phyloP scores from a whole-genome alignment of 495 filamentous ascomycete species.

The Glarea lozoyensis region DNA sequence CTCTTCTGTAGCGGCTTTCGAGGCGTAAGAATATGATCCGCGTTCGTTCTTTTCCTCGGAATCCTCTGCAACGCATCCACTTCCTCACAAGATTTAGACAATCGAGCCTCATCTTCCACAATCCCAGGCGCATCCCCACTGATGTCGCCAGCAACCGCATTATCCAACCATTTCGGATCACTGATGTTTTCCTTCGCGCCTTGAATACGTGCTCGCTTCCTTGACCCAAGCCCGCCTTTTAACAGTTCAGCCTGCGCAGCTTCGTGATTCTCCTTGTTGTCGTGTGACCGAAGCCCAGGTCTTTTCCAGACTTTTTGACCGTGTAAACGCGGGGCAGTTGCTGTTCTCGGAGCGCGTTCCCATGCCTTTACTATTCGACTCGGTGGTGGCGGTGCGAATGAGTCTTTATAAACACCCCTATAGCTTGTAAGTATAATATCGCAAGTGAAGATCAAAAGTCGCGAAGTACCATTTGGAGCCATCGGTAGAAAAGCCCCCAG shows the following conservation, averaged over 20 bases:
- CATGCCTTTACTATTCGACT: constrained; percentile 12
- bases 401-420: constrained; percentile 20
- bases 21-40: constrained; percentile 20
- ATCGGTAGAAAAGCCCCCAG: too few species aligned
- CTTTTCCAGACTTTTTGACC: constrained; percentile 25
- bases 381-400: constrained; percentile 14
- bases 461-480: constrained; percentile 12
- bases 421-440: background rate
- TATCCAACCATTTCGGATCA: constrained; percentile 13
- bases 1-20: constrained; percentile 14
- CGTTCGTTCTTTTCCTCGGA: constrained; percentile 20
- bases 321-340: constrained; percentile 19
- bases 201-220: constrained; percentile 13
- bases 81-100: background rate
- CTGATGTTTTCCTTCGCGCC: constrained; percentile 19
- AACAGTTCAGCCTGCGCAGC: constrained; percentile 15
- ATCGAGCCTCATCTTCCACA: background rate
- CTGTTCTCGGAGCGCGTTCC: constrained; percentile 20
- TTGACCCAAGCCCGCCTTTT: constrained; percentile 15
- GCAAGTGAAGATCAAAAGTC: too few species aligned
- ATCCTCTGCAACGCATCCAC: constrained; percentile 10
- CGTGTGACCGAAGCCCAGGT: constrained; percentile 1
- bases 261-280: constrained; percentile 13
- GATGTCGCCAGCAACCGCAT: background rate
- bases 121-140: background rate